A percentile compares a stretch with the other conserved stretches of the same genome.
Conservation (phyloP, 345 rosid genomes). For the Populus nigra region DNA sequence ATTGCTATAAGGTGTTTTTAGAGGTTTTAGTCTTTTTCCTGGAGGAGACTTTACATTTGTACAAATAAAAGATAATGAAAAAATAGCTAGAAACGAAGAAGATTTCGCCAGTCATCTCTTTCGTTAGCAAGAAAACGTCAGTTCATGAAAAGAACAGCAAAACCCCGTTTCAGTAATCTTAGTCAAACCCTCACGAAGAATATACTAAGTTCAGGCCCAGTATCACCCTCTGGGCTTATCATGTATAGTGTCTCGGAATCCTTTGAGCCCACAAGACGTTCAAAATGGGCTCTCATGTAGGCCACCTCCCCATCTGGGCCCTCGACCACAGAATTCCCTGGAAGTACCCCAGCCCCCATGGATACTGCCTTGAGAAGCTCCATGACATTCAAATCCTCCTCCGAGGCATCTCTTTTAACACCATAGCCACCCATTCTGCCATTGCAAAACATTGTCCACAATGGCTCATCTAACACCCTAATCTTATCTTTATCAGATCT, state of each 20-base stretch:
- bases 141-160: too few relatives aligned
- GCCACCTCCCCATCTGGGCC: constrained; percentile 72
- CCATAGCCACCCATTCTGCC: constrained; percentile 77
- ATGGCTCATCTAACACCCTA: constrained; percentile 55
- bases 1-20: too few relatives aligned
- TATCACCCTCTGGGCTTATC: constrained; percentile 79
- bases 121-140: neutral
- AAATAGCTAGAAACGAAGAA: neutral
- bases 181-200: constrained; percentile 65
- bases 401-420: constrained; percentile 59
- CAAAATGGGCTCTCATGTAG: constrained; percentile 75
- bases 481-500: constrained; percentile 47
- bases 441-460: constrained; percentile 80
- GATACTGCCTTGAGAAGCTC: constrained; percentile 73
- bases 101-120: neutral
- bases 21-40: too few relatives aligned
- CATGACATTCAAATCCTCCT: constrained; percentile 73
- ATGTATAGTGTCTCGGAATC: constrained; percentile 79
- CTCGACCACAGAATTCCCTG: constrained; percentile 58
- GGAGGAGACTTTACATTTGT: too few relatives aligned
- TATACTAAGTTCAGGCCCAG: constrained; percentile 79
- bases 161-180: neutral
- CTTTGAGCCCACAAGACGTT: constrained; percentile 74
- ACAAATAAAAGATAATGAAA: neutral
- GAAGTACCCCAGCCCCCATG: constrained; percentile 86